Base-by-base conservation (phyloP, 1,139 yeast species). In the Sugiyamaella novakii region DNA sequence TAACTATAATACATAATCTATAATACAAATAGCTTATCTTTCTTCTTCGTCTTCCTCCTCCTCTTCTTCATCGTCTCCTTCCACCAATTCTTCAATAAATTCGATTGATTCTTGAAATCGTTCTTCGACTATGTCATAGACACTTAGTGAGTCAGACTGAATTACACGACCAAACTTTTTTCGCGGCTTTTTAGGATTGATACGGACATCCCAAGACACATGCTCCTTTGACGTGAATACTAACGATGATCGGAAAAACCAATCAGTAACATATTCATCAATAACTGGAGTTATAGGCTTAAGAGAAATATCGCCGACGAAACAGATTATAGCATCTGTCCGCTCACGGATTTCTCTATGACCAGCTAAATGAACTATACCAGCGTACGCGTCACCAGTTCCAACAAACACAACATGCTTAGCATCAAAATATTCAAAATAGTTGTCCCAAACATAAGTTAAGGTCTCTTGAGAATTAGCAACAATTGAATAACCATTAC, bases 81-180 rank as follows among this genome's bases (percentile, higher is more conserved):
- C 86, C 42, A 87, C 73, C 2, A 91, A 79, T 61, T 88, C 96
- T 55, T 86, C 72, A 29, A 88, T 78, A 63, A 87, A 88, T 61
- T 87, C 96, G 15, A 85, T 76, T 1, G 91, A 88, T 64, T 89
- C 97, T 47, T 86, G 89, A 59, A 87, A 86, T 61, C 89, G 75
- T 64, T 88, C 97, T 54, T 83, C 83, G 30, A 87, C 78, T 18
- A 87, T 81, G 53, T 86, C 87, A 68, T 81, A 85, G 54, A 89
- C 66, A 1, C 94, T 92, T 59, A 84, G 48, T 15, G 76, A 72
- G 37, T 81, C 80, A 11, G 92, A 78, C 60, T 83, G 81, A 48
- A 89, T 69, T 2, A 92, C 96, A 51, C 96, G 77, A 19, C 98
- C 98, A 64, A 84, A 88, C 67, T 88, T 89, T 63, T 88, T 80